Conservation (phyloP, 2,329 filamentous ascomycete species). For the Arthrobotrys sphaeroides region DNA sequence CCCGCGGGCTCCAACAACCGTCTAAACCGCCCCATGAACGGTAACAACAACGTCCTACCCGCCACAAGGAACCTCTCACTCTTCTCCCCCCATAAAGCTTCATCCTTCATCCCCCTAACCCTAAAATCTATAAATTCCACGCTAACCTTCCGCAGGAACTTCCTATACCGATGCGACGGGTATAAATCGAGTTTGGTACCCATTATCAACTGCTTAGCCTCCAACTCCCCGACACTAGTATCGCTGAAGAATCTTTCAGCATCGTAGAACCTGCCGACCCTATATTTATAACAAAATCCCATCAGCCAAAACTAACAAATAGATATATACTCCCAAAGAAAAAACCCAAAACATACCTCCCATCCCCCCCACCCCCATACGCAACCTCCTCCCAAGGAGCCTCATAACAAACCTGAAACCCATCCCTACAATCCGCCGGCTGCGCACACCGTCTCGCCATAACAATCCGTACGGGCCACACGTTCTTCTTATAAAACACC, state of each 20-base stretch:
- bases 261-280: neutral
- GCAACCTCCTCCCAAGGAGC: conserved; percentile 13
- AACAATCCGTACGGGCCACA: conserved; percentile 1
- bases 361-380: neutral
- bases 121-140: neutral
- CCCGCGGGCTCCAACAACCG: neutral
- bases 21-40: neutral
- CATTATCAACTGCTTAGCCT: neutral
- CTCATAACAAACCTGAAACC: neutral
- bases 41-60: neutral
- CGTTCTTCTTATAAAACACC: conserved; percentile 9
- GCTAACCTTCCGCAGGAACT: neutral
- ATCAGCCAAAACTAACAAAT: neutral
- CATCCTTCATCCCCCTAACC: neutral
- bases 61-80: neutral
- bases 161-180: neutral
- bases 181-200: neutral
- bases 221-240: neutral
- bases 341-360: neutral
- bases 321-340: neutral
- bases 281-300: neutral
- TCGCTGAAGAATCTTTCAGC: neutral
- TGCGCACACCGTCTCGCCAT: neutral
- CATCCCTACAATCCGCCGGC: neutral
- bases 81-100: neutral